Conservation (phyloP, 2,329 filamentous ascomycete genomes). For the Colletotrichum caudatum region DNA sequence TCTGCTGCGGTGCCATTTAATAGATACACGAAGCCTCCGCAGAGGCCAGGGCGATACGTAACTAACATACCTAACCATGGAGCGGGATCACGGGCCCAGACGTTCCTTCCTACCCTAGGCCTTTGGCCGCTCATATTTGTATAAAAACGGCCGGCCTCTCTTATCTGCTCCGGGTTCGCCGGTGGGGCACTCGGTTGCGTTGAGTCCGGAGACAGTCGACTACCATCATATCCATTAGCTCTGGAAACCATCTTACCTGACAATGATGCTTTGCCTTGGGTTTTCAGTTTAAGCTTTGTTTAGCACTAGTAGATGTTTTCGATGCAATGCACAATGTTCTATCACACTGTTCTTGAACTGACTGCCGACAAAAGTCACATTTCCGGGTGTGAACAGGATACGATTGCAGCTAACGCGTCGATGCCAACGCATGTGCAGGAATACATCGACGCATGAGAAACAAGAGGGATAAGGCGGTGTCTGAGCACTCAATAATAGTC, state of each 20-base stretch:
- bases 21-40: not conserved
- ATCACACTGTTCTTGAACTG: not conserved
- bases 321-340: not conserved
- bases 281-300: not conserved
- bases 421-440: not conserved
- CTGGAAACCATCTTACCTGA: not conserved
- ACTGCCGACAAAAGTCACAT: not conserved
- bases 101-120: not conserved
- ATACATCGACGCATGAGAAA: no score
- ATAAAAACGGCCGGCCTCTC: not conserved
- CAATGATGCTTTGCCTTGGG: not conserved
- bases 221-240: not conserved
- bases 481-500: not conserved
- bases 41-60: not conserved
- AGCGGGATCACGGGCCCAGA: not conserved
- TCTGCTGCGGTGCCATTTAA: conserved; percentile 24
- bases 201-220: not conserved
- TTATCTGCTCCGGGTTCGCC: not conserved
- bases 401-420: not conserved
- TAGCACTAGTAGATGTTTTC: not conserved
- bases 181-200: not conserved
- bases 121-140: not conserved
- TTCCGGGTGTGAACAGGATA: not conserved
- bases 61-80: not conserved
- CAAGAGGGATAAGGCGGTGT: not conserved